These are phyloP conservation scores for Apiotrichum mycotoxinovorans DNA, from an alignment of 1,284 basidiomycete species.

Conservation along the genomic window DNA sequence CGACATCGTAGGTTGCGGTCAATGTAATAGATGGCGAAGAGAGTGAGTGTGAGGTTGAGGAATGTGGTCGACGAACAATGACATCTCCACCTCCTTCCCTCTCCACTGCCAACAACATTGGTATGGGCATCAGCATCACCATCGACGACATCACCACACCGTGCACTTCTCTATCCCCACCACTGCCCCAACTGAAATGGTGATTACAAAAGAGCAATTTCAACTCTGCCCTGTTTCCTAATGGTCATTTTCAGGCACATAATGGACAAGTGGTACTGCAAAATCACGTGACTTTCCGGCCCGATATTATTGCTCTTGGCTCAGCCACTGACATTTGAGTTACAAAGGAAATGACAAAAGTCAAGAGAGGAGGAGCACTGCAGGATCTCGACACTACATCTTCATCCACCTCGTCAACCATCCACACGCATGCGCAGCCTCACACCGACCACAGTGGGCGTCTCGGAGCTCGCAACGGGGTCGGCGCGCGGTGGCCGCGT, in stretches of 20 bases:
- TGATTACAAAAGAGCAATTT: too few species aligned
- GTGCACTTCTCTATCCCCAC: too few species aligned
- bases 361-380: background rate
- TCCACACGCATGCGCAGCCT: conserved; percentile 28
- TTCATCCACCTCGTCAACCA: too few species aligned
- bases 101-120: too few species aligned
- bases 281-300: too few species aligned
- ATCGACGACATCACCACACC: background rate
- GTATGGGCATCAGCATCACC: background rate
- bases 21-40: background rate
- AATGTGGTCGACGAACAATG: background rate
- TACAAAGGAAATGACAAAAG: background rate
- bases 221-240: too few species aligned
- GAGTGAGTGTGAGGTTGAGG: background rate
- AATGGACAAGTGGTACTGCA: too few species aligned
- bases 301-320: too few species aligned
- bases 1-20: conserved; percentile 5
- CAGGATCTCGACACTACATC: background rate
- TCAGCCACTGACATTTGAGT: background rate
- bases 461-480: background rate
- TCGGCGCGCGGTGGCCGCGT: conserved; percentile 14
- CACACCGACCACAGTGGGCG: conserved; percentile 25
- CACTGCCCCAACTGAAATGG: too few species aligned
- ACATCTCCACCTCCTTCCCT: background rate
- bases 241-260: too few species aligned